Base-by-base conservation (phyloP, 2,329 filamentous ascomycete genomes). In the Chaetomiaceae sp. region DNA sequence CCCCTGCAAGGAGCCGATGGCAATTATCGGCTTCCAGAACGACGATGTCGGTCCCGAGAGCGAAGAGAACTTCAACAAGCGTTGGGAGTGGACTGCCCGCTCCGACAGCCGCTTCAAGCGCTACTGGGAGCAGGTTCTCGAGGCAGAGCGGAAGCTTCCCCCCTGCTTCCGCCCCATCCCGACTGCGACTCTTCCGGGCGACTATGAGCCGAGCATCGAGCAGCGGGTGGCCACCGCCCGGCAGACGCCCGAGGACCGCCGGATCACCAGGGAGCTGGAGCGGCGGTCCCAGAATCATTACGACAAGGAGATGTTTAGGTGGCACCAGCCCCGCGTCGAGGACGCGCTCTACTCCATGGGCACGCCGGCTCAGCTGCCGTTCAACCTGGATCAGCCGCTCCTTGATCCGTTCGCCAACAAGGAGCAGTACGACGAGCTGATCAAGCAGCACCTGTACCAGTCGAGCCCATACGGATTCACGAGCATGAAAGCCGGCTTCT, bases 311-410 rank as follows among this genome's bases (percentile, higher is more conserved):
- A 15, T 34, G 2, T 19, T 47, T 38, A 14, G 9, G 6, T 6
- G 3, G 6, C 20, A 14, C 20, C 38, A 44, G 3, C 8, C 27
- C 30, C 30, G 10, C 4, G 41, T 47, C 15, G 45, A 53, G 40
- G 45, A 47, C 39, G 41, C 29, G 9, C 3, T 47, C 4, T n/a
- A 3, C 4, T 51, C 51, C 2, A 27, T 51, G 20, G 14, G 20
- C 18, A 53, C 48, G 1, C 38, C 36, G 14, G 24, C 9, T 11
- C 12, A 19, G 10, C 18, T 14, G 8, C 40, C 43, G 1, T 49
- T 51, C 32, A 47, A 49, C 35, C 29, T 42, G 2, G 51, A 53
- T 41, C 11, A 46, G 29, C 48, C 48, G 2, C 7, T 45, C 7
- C 46, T 38, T 2, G 39, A 53, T 32, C 39, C 42, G 24, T 12